Conservation (phyloP, 225 moss, liverwort and hornwort genomes). For the Lunularia cruciata region DNA sequence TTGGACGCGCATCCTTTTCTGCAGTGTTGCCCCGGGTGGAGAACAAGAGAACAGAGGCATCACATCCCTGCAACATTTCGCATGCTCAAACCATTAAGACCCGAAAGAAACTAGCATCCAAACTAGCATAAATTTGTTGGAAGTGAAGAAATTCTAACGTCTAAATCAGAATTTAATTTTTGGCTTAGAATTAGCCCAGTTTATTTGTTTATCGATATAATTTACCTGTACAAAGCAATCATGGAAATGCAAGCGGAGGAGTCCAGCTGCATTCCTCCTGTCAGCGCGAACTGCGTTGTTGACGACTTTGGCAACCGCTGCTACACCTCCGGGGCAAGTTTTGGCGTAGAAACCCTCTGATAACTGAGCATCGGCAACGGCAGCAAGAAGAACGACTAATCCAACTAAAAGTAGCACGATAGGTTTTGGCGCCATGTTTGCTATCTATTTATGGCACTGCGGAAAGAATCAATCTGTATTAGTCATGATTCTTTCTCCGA, state of each 20-base stretch:
- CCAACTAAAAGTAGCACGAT: conserved; percentile 4
- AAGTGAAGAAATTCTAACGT: background rate
- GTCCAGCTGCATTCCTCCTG: conserved; percentile 12
- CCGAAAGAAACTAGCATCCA: no score
- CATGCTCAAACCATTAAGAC: no score
- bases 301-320: conserved; percentile 5
- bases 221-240: conserved; percentile 12
- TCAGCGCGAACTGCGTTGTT: background rate
- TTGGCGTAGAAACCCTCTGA: conserved; percentile 11
- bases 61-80: conserved; percentile 17
- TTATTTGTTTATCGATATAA: no score
- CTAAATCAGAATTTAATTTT: no score
- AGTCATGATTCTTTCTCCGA: no score
- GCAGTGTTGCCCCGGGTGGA: conserved; percentile 20
- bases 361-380: conserved; percentile 26
- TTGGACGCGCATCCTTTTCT: conserved; percentile 35
- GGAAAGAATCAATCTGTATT: no score
- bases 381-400: background rate
- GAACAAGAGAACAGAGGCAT: conserved; percentile 39
- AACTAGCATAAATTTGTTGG: background rate
- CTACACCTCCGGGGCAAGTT: conserved; percentile 14
- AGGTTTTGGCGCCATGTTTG: no score
- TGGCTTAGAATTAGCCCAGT: no score
- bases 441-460: no score
- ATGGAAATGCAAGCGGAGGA: conserved; percentile 1